Base-by-base conservation (phyloP, 176 grass and related monocot species). In the Echinochloa phyllopogon region DNA sequence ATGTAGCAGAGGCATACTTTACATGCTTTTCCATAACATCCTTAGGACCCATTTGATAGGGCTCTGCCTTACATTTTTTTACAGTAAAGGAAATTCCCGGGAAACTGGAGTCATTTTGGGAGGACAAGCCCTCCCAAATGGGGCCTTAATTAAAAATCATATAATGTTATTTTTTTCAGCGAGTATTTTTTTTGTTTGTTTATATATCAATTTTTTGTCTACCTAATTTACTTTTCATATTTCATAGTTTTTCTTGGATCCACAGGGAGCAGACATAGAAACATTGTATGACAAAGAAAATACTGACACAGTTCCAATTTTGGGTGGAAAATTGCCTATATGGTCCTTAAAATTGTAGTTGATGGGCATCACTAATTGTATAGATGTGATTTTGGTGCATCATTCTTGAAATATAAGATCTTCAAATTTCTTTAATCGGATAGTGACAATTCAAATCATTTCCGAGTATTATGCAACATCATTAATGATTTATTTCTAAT, bases 401-500 rank as follows among this genome's bases (percentile, higher is more conserved):
- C 44, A 18, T 77, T 72, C 21, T 44, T 55, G 82, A 52, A 81
- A 72, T 29, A 66, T 39, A 40, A 72, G 37, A 57, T 72, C 53
- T 85, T 4, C 45, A 49, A 37, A 78, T 86, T 72, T 24, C 6
- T 49, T 12, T 78, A 15, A 9, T 42, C 39, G 5, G 51, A 78
- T 72, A 78, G 21, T 90, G 73, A 41, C 51, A 65, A 76, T 1
- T 9, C 12, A 81, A 51, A 76, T 10, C 33, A 38, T 71, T 7
- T 50, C 20, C 76, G 21, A 25, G 50, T 69, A 20, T 40, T 24
- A 58, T 29, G 40, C 78, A 45, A 29, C 8, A 42, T 69, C 15
- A 8, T 47, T 81, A 37, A 40, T 76, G 57, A 80, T 79, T 8
- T 89, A 33, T 88, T 76, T 69, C 51, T 77, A 60, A 49, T 68